Base-by-base conservation (phyloP, 768 basidiomycete species). In the Phanerodontia chrysosporium region DNA sequence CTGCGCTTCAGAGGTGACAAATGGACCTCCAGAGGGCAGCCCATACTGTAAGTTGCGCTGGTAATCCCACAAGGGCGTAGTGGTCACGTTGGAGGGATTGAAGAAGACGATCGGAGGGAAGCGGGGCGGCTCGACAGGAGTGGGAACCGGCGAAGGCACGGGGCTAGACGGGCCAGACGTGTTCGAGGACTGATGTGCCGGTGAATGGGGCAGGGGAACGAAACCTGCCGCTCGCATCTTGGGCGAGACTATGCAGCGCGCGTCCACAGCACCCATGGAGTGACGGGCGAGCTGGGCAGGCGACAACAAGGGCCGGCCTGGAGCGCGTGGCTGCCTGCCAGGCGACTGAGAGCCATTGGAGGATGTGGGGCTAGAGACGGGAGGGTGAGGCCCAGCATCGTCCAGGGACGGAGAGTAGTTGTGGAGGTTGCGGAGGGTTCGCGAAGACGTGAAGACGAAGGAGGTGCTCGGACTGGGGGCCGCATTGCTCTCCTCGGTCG, bases 381-480 rank as follows among this genome's bases (percentile, higher is more conserved):
- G n/a, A 16, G 35, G 21, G 16, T 39, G 35, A 2, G 3, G 4
- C 18, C 8, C 6, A 16, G 27, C 49, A 16, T 51, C 49, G 29
- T 25, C 36, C 30, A 36, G 13, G 14, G 55, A 29, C 8, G 36
- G 62, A 8, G 51, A 53, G 32, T 59, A 52, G 27, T 58, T 59
- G 30, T 67, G 66, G 12, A 63, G 64, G 14, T 58, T 58, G n/a
- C 64, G 64, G 42, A 65, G 60, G 28, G 64, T 67, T 49, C 69
- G 67, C 42, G 69, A 70, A 2, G 69, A 70, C 25, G 69, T 69
- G 65, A 70, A 70, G 48, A 70, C 69, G 60, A 68, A 70, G 4
- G 69, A 62, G 46, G 63, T 65, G 24, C 57, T 30, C 45, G 42
- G 63, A n/a, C 14, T 61, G 58, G 29, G 28, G 13, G 52, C 36